Conservation (phyloP, 2,329 filamentous ascomycete species). For the Talaromyces rugulosus region DNA sequence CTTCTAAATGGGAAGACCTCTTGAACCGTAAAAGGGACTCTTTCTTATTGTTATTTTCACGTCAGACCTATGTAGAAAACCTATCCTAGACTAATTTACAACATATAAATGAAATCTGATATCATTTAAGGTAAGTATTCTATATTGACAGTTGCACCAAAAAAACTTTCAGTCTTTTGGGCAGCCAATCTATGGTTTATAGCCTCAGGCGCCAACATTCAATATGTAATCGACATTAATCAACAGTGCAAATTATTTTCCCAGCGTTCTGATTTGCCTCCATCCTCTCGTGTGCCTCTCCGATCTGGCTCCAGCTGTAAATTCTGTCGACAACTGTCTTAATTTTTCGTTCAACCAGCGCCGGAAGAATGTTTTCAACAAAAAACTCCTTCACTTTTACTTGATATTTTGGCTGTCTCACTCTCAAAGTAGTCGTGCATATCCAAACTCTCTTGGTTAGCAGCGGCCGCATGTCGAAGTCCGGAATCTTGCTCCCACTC, state of each 20-base stretch:
- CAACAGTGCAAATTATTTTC: constrained; percentile 2
- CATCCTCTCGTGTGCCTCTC: constrained; percentile 2
- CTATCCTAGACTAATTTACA: no score
- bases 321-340: not conserved
- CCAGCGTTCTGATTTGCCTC: not conserved
- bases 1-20: not conserved
- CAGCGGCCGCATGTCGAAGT: constrained; percentile 11
- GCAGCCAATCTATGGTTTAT: no score
- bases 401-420: not conserved
- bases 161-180: no score
- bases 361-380: not conserved
- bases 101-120: not conserved
- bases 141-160: no score
- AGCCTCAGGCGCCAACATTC: no score
- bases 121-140: not conserved
- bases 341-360: not conserved
- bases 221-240: not conserved
- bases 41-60: not conserved
- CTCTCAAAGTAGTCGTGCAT: constrained; percentile 9
- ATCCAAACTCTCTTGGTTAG: constrained; percentile 13
- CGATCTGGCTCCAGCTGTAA: constrained; percentile 1
- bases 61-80: no score
- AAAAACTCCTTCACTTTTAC: not conserved
- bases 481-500: constrained; percentile 12
- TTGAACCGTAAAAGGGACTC: not conserved